Conservation (phyloP, 768 basidiomycete species). For the Suillus hirtellus region DNA sequence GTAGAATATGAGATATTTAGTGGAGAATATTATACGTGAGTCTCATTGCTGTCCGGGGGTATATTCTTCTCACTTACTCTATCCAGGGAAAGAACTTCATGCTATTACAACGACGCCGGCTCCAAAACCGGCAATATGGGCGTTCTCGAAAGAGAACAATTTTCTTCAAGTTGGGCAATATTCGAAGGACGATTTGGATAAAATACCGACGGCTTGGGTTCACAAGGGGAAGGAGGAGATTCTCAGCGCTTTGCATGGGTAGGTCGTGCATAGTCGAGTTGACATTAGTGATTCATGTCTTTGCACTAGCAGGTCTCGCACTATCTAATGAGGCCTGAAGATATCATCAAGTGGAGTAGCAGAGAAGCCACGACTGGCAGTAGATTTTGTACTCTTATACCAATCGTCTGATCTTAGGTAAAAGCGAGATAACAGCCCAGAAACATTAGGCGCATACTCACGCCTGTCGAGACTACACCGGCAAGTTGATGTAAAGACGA, state of each 20-base stretch:
- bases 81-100: slow-evolving; percentile 54
- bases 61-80: slow-evolving; percentile 1
- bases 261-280: not conserved
- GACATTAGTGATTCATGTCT: not conserved
- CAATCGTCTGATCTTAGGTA: slow-evolving; percentile 40
- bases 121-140: slow-evolving; percentile 59
- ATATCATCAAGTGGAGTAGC: not conserved
- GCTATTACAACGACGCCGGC: slow-evolving; percentile 60
- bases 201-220: not conserved
- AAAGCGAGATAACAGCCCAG: slow-evolving; percentile 68
- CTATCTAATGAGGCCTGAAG: not conserved
- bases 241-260: not conserved
- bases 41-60: not conserved
- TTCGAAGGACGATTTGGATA: not conserved
- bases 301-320: not conserved
- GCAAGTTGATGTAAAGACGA: slow-evolving; percentile 48
- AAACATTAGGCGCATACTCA: slow-evolving; percentile 70
- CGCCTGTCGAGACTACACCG: slow-evolving; percentile 53
- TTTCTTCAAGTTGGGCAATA: not conserved
- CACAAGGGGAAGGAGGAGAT: not conserved
- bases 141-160: slow-evolving; percentile 53
- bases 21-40: slow-evolving; percentile 62
- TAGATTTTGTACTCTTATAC: not conserved
- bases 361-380: not conserved
- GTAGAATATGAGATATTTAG: slow-evolving; percentile 69